Evolutionary conservation across 768 basidiomycete genomes (phyloP), one percentile per base, ranked within the genome.

Genomic region (Tricholoma saponaceum): DNA sequence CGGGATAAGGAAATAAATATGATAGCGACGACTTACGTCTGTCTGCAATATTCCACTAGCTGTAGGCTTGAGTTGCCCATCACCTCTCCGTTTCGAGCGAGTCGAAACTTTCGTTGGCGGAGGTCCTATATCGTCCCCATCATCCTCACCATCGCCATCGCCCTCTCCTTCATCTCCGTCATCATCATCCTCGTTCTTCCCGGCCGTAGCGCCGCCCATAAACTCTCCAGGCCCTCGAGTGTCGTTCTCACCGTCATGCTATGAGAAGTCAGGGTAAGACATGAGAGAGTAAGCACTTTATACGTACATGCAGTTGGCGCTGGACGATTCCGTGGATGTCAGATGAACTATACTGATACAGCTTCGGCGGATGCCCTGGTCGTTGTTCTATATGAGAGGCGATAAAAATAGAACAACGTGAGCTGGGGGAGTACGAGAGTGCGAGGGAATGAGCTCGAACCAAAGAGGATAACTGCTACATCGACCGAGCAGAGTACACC

Each of bases 401-500:
- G 35, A 52, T 72, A 68, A 75, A 75, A 74, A 79, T 75, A 76
- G 72, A 71, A 71, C 62, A 55, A 49, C 55, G 62, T 67, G 60
- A 62, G 61, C 51, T 32, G 20, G 57, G 44, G 18, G 4, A 7
- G 41, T 14, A 37, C 18, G 39, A 55, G 37, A 35, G 43, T 33
- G 23, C 41, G 37, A 51, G 7, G 55, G 59, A 14, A 55, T 26
- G 52, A 32, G 41, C 53, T 60, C 66, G 23, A 52, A 74, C 73
- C 91, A 60, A 93, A 92, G 69, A 93, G 90, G 67, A 93, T 89
- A 68, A 93, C 90, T 4, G 89, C 89, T 46, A 93, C 90, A 64
- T 93, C 91, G 63, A 92, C 91, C 5, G 89, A 90, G 70, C 91
- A 93, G 41, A 93, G 81, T 2, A 93, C 91, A 13, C 90, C 91